Evolutionary conservation across 176 grass and related monocot species (phyloP).

Genomic region (Bothriochloa decipiens): DNA sequence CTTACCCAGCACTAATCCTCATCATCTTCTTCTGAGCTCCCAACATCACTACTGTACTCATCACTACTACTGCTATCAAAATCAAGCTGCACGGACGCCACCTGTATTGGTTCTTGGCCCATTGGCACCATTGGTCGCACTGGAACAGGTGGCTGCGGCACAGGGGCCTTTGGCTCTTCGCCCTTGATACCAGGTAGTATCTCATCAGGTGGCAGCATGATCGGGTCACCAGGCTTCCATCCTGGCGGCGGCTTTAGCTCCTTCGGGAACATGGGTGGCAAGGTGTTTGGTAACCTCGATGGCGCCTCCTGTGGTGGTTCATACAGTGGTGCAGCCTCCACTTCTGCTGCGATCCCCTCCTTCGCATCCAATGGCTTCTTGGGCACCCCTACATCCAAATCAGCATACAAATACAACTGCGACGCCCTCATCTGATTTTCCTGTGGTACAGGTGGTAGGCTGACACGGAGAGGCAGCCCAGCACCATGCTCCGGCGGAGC

Average conservation of each 20-base stretch:
- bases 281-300: constrained; percentile 59
- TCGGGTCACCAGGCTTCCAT: constrained; percentile 94
- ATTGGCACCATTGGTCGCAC: constrained; percentile 32
- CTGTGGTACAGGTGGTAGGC: constrained; percentile 85
- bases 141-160: constrained; percentile 26
- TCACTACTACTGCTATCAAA: constrained; percentile 79
- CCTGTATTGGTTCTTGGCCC: constrained; percentile 59
- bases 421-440: constrained; percentile 89
- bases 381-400: constrained; percentile 85
- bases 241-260: constrained; percentile 68
- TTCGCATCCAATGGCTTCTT: constrained; percentile 73
- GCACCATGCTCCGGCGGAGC: constrained; percentile 96
- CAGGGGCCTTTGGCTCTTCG: constrained; percentile 49
- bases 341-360: constrained; percentile 48
- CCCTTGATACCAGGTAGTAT: constrained; percentile 55
- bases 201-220: constrained; percentile 56
- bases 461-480: constrained; percentile 73
- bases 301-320: constrained; percentile 61
- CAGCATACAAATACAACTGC: constrained; percentile 73
- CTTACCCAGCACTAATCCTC: constrained; percentile 77
- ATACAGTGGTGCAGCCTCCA: constrained; percentile 47
- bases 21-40: constrained; percentile 95
- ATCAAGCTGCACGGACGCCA: constrained; percentile 74
- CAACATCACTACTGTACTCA: constrained; percentile 82
- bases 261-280: constrained; percentile 62